Evolutionary conservation across 2,329 filamentous ascomycete species (phyloP), one percentile per base, ranked within the genome.

Genomic region (Akanthomyces muscarius): DNA sequence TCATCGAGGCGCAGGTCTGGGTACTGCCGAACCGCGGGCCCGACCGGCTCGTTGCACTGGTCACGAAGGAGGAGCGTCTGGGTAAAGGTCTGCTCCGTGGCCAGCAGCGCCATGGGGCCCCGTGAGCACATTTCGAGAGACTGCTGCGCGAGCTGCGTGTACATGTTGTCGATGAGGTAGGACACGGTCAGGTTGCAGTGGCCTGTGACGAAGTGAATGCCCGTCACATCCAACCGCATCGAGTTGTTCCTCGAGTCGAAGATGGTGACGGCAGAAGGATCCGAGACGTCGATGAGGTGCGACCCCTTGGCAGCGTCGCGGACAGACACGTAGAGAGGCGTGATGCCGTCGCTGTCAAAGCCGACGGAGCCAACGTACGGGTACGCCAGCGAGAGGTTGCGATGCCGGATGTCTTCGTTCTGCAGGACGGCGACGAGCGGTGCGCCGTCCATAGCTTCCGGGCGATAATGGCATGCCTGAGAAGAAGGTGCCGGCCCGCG

Each of bases 351-450:
- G 3, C 65, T 67, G 25, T 73, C 69, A 53, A 77, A 73, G 48
- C 72, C 70, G 25, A 78, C 69, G 0, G 76, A 73, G 55, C 77
- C 74, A 4, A 78, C 71, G 52, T 75, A 77, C 0, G 75, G 74
- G 25, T 71, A 69, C 0, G 74, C 73, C 6, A 76, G 71, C 0
- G 71, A 69, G 18, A 68, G 64, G 36, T 76, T 74, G 2, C 65
- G 64, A 53, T 73, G 71, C 11, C 65, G 70, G 7, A 72, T 63
- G 6, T 70, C 70, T 16, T 68, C 66, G 50, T 74, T 76, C 51
- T 72, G 71, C n/a, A 78, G 55, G 5, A 71, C 60, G 0, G 73
- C 64, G 69, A 44, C 74, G 65, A 25, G 70, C 61, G 14, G 68
- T 59, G 11, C 67, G 57, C 5, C 69, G 69, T 36, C 65, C 65